phyloP scores from a whole-genome alignment of 352 stramenopile species.

The Peronospora belbahrii region DNA sequence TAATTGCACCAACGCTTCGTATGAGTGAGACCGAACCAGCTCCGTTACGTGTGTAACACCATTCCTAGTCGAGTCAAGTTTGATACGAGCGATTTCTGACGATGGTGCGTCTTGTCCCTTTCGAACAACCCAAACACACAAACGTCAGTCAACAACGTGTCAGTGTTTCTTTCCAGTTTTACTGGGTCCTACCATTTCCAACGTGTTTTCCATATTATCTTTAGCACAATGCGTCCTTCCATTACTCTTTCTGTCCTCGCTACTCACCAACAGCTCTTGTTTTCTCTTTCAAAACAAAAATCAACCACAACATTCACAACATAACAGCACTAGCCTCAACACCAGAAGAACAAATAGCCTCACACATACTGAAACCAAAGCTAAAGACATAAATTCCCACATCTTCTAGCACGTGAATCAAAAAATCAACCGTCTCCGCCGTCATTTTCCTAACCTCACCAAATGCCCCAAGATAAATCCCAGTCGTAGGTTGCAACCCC shows the following conservation, averaged over 20 bases:
- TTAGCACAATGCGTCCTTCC: slow-evolving; percentile 1
- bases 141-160: background rate
- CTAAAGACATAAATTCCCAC: slow-evolving; percentile 21
- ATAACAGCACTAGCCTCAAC: background rate
- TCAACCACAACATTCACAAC: background rate
- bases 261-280: slow-evolving; percentile 30
- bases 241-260: background rate
- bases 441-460: slow-evolving; percentile 42
- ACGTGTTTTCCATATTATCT: background rate
- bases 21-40: slow-evolving; percentile 47
- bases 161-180: too few species aligned
- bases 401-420: slow-evolving; percentile 59
- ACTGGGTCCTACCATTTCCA: slow-evolving; percentile 8
- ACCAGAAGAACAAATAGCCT: too few species aligned
- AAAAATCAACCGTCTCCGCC: slow-evolving; percentile 58
- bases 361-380: too few species aligned
- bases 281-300: slow-evolving; percentile 23
- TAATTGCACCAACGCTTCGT: slow-evolving; percentile 66
- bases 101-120: background rate
- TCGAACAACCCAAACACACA: background rate
- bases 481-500: background rate
- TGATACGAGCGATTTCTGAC: slow-evolving; percentile 2
- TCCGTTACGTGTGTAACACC: slow-evolving; percentile 5
- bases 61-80: slow-evolving; percentile 5
- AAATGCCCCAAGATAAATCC: slow-evolving; percentile 33